Conservation (phyloP, 345 rosid genomes). For the Eucalyptus camaldulensis region DNA sequence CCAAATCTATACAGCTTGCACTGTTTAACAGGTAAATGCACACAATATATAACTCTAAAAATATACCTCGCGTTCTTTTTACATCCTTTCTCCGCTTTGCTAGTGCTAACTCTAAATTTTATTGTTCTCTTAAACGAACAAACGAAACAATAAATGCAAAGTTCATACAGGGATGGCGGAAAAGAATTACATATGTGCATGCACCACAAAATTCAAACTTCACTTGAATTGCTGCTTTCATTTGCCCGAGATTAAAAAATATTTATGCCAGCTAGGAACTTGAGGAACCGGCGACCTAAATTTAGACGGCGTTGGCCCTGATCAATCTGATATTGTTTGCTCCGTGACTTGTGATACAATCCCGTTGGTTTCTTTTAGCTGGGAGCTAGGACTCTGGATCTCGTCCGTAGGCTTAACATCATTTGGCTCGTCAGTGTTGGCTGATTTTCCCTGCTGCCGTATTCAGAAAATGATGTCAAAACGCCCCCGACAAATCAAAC, state of each 20-base stretch:
- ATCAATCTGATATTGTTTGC: conserved; percentile 1
- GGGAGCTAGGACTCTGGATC: conserved; percentile 14
- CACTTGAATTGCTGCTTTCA: neutral
- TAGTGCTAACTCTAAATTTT: neutral
- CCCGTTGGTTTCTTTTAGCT: conserved; percentile 18
- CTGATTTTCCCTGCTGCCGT: conserved; percentile 26
- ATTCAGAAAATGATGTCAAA: neutral
- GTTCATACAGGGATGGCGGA: neutral
- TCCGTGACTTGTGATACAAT: conserved; percentile 12
- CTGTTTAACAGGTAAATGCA: neutral
- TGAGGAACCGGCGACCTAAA: neutral
- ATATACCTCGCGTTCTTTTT: neutral
- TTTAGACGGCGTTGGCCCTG: neutral
- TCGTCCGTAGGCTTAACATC: conserved; percentile 40
- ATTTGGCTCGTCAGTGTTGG: conserved; percentile 8
- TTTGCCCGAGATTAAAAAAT: neutral
- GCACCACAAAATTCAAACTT: neutral
- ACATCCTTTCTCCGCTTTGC: conserved; percentile 5
- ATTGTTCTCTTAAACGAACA: conserved; percentile 12
- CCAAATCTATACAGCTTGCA: neutral
- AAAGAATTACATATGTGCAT: neutral
- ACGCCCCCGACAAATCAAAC: neutral
- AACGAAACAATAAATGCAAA: conserved; percentile 13
- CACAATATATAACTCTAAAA: neutral
- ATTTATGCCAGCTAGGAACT: neutral